Evolutionary conservation across 306 rosid genomes (phyloP).

Genomic region (Leucaena leucocephala): DNA sequence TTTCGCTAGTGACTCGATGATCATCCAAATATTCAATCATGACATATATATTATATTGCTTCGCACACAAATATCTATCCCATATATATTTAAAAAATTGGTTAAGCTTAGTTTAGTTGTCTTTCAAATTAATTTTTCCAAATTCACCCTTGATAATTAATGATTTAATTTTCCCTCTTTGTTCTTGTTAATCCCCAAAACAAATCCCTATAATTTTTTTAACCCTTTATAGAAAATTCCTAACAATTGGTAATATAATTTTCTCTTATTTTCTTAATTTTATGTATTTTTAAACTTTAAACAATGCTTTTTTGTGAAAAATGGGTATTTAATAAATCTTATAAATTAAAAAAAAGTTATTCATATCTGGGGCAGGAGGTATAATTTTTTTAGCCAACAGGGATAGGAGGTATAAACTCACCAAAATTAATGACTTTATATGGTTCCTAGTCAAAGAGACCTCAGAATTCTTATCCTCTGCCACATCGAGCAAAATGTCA

Average conservation of each 20-base stretch:
- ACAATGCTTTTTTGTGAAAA: too few species aligned
- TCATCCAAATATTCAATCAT: neutral
- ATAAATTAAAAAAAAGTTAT: neutral
- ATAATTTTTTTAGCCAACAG: neutral
- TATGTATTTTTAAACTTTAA: too few species aligned
- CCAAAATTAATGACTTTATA: slow-evolving; percentile 51
- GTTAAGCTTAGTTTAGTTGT: neutral
- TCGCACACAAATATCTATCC: neutral
- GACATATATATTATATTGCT: neutral
- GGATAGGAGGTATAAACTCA: neutral
- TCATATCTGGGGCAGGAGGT: neutral
- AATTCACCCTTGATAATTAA: too few species aligned
- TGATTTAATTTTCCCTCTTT: neutral
- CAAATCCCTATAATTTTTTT: too few species aligned
- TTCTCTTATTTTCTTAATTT: too few species aligned
- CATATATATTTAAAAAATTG: neutral
- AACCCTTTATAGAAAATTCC: too few species aligned
- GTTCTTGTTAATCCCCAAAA: neutral
- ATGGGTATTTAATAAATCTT: neutral
- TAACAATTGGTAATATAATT: too few species aligned
- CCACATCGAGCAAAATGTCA: slow-evolving; percentile 49
- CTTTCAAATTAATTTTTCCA: neutral
- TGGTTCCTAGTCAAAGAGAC: slow-evolving; percentile 43
- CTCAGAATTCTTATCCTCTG: slow-evolving; percentile 31
- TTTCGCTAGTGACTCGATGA: neutral